These are phyloP conservation scores for Hypoxylon trugodes DNA, from an alignment of 495 filamentous ascomycete genomes.

Conservation along the genomic window DNA sequence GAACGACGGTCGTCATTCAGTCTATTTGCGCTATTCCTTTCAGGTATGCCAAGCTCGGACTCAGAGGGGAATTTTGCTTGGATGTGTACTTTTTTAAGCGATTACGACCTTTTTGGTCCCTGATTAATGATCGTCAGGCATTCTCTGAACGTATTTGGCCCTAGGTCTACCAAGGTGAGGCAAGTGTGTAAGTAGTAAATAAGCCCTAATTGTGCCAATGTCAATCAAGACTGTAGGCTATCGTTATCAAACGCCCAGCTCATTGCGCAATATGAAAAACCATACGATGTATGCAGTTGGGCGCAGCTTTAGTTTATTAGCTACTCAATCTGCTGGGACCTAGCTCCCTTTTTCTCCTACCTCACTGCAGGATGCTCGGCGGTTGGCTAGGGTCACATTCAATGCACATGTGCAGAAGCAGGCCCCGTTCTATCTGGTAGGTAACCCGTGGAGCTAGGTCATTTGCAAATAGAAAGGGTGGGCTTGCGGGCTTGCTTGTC, in stretches of 20 bases:
- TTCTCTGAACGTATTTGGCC: slow-evolving; percentile 1
- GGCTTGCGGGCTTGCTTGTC: too few relatives aligned
- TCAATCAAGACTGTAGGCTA: not conserved
- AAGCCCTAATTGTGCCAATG: slow-evolving; percentile 5
- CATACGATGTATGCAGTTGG: slow-evolving; percentile 18
- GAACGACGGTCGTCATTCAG: slow-evolving; percentile 1
- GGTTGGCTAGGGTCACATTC: slow-evolving; percentile 33
- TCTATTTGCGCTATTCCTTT: slow-evolving; percentile 22
- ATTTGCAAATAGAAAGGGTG: slow-evolving; percentile 27
- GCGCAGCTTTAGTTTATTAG: slow-evolving; percentile 2
- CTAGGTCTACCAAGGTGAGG: too few relatives aligned
- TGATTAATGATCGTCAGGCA: slow-evolving; percentile 1
- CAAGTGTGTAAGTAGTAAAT: not conserved
- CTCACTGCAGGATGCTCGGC: slow-evolving; percentile 16
- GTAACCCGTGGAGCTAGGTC: slow-evolving; percentile 34
- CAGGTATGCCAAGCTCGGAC: slow-evolving; percentile 22
- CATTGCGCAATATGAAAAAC: slow-evolving; percentile 17
- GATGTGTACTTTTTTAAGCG: slow-evolving; percentile 1
- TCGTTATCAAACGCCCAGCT: slow-evolving; percentile 2
- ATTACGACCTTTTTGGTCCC: slow-evolving; percentile 18
- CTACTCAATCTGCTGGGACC: slow-evolving; percentile 4
- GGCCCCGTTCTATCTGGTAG: slow-evolving; percentile 24
- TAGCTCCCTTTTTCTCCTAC: slow-evolving; percentile 17
- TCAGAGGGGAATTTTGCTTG: slow-evolving; percentile 7
- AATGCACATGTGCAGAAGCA: slow-evolving; percentile 27